These are phyloP conservation scores for Monosporascus ibericus DNA, from an alignment of 2,329 filamentous ascomycete genomes.

Conservation along the genomic window DNA sequence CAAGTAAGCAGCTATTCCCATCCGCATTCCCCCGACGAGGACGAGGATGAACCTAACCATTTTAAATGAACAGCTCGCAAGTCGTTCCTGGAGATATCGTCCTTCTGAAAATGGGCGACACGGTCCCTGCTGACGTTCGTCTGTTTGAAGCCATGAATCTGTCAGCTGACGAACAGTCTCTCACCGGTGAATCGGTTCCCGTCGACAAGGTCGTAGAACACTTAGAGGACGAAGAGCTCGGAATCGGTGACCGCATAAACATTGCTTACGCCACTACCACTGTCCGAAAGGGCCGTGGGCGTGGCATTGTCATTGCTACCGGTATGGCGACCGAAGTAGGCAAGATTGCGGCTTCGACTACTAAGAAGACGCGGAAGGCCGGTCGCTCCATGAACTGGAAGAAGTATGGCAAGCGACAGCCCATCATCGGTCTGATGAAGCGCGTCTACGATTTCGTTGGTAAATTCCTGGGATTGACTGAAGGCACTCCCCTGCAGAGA, in stretches of 20 bases:
- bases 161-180: conserved; percentile 69
- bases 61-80: conserved; percentile 38
- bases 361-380: conserved; percentile 49
- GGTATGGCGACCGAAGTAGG: conserved; percentile 69
- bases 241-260: conserved; percentile 67
- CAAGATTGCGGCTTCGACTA: conserved; percentile 55
- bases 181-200: conserved; percentile 71
- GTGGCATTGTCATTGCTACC: conserved; percentile 65
- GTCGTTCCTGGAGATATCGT: conserved; percentile 70
- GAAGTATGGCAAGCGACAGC: conserved; percentile 46
- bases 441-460: conserved; percentile 44
- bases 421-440: conserved; percentile 39
- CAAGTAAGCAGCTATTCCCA: conserved; percentile 38
- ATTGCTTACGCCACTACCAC: conserved; percentile 70
- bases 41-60: neutral
- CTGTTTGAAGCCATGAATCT: conserved; percentile 71
- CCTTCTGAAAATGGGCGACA: conserved; percentile 64
- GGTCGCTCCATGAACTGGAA: conserved; percentile 46
- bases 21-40: conserved; percentile 2
- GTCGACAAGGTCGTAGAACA: conserved; percentile 58
- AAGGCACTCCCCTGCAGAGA: conserved; percentile 72
- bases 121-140: conserved; percentile 67
- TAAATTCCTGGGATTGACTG: conserved; percentile 54
- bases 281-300: conserved; percentile 66
- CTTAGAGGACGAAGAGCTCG: conserved; percentile 49